phyloP scores from a whole-genome alignment of 352 stramenopile genomes.

The Globisporangium sylvaticum region DNA sequence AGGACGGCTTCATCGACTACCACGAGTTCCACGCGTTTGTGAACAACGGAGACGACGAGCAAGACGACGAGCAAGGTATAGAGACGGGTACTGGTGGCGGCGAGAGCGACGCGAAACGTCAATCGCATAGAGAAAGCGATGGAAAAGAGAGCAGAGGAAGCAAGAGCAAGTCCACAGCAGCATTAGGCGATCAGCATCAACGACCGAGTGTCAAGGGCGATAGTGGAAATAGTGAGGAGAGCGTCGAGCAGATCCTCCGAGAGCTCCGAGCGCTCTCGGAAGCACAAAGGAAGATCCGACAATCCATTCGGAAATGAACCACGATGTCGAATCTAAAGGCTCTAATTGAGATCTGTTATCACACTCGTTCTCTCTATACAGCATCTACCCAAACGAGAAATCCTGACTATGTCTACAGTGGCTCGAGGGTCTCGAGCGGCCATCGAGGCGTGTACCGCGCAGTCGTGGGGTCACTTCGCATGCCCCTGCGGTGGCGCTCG shows the following conservation, averaged over 20 bases:
- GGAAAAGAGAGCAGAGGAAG: background rate
- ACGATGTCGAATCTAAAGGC: background rate
- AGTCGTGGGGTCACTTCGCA: conserved; percentile 45
- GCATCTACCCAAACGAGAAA: background rate
- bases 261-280: conserved; percentile 39
- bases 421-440: conserved; percentile 62
- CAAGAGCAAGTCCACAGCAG: background rate
- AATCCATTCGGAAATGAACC: conserved; percentile 12
- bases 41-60: conserved; percentile 17
- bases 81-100: background rate
- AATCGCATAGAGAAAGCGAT: background rate
- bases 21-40: conserved; percentile 55
- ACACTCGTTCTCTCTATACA: conserved; percentile 1
- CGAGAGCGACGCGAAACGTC: background rate
- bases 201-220: background rate
- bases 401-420: conserved; percentile 32
- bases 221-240: background rate
- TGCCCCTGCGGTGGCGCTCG: conserved; percentile 49
- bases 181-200: background rate
- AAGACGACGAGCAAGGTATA: background rate
- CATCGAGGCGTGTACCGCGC: conserved; percentile 73
- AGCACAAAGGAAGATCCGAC: conserved; percentile 36
- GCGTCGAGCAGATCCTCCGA: conserved; percentile 28
- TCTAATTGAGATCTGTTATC: background rate
- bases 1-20: conserved; percentile 62